Evolutionary conservation across 305 asterid genomes (phyloP).

Genomic region (Solanum hybrid): DNA sequence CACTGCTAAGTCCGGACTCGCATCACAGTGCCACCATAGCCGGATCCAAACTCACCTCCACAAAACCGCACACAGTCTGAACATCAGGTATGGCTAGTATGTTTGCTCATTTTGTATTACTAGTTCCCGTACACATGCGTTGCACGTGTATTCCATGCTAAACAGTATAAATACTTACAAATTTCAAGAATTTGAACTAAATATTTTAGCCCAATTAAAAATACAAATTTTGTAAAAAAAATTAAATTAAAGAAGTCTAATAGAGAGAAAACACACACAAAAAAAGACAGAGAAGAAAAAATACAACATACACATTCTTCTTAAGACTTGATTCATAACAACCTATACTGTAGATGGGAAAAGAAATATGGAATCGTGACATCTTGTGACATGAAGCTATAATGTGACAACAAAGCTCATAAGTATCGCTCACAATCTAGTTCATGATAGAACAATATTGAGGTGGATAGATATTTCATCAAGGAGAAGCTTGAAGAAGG

Average conservation of each 20-base stretch:
- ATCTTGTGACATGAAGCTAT: neutral
- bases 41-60: neutral
- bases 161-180: neutral
- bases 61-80: neutral
- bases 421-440: neutral
- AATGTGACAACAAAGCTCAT: neutral
- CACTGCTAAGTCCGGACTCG: neutral
- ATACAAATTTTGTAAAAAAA: neutral
- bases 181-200: neutral
- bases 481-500: neutral
- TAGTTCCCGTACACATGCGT: neutral
- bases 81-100: neutral
- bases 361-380: neutral
- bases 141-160: neutral
- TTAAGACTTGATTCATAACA: neutral
- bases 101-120: neutral
- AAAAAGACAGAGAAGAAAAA: neutral
- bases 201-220: neutral
- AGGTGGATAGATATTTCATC: neutral
- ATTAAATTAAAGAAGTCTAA: neutral
- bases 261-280: neutral
- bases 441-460: neutral
- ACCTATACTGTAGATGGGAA: neutral
- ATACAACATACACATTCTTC: neutral
- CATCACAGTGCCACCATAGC: neutral